phyloP scores from a whole-genome alignment of 208 protist genomes.

The Wallacemonas sp. region DNA sequence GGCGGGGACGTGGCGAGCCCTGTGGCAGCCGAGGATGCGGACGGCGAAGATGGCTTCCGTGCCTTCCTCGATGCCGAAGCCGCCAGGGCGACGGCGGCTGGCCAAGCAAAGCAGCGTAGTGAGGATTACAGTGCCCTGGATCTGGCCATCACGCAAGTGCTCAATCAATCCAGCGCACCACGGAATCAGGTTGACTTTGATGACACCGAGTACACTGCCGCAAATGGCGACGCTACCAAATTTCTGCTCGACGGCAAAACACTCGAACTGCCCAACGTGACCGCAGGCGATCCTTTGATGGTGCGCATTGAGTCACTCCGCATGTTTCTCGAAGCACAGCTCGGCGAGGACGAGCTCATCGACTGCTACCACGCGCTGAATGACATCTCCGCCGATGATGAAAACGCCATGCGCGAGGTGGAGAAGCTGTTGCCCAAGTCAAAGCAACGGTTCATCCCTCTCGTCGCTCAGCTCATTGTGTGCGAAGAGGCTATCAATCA shows the following conservation, averaged over 20 bases:
- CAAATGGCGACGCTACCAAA: conserved; percentile 45
- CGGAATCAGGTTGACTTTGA: conserved; percentile 56
- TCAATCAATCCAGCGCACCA: conserved; percentile 7
- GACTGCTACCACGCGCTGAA: conserved; percentile 77
- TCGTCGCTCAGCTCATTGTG: conserved; percentile 83
- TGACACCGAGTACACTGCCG: conserved; percentile 44
- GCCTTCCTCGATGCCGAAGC: conserved; percentile 65
- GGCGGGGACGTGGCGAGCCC: too few relatives aligned
- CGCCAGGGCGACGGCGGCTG: conserved; percentile 14
- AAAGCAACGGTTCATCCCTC: conserved; percentile 77
- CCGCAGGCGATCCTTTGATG: conserved; percentile 78
- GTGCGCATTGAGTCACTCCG: conserved; percentile 90
- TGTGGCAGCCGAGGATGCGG: too few relatives aligned
- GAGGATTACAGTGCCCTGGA: conserved; percentile 73
- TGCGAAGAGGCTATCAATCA: conserved; percentile 86
- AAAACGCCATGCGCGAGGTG: conserved; percentile 71
- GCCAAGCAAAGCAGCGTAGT: conserved; percentile 27
- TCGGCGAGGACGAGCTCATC: conserved; percentile 77
- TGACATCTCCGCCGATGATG: conserved; percentile 69
- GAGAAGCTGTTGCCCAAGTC: conserved; percentile 46
- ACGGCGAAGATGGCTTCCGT: conserved; percentile 53
- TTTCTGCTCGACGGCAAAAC: conserved; percentile 91
- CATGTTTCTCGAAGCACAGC: conserved; percentile 76
- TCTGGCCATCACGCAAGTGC: conserved; percentile 62
- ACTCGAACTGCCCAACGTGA: conserved; percentile 79